These are phyloP conservation scores for Backusella luteola DNA, from an alignment of 192 early-diverging fungal species.

Conservation along the genomic window DNA sequence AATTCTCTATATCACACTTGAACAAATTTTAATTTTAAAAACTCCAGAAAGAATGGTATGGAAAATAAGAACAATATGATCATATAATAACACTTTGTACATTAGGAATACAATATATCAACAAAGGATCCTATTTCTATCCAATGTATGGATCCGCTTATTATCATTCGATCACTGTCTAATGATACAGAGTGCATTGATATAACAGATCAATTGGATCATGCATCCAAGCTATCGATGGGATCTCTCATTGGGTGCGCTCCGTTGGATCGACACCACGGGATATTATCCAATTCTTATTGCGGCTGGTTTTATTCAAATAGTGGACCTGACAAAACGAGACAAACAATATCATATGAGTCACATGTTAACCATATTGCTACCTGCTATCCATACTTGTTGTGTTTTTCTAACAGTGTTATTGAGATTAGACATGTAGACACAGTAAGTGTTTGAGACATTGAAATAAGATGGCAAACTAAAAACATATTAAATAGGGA, in stretches of 20 bases:
- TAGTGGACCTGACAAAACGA: not conserved
- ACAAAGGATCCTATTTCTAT: not conserved
- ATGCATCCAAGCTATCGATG: not conserved
- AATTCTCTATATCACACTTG: conserved; percentile 2
- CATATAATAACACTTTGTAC: not conserved
- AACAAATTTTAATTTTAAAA: not conserved
- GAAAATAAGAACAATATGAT: not conserved
- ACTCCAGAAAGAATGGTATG: not conserved
- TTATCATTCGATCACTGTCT: not conserved
- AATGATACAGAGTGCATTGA: not conserved
- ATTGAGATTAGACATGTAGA: conserved; percentile 21
- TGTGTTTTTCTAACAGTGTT: conserved; percentile 11
- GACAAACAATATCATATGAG: not conserved
- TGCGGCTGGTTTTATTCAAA: conserved; percentile 2
- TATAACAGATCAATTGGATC: not conserved
- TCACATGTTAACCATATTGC: not conserved
- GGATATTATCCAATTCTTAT: not conserved
- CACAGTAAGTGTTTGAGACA: conserved; percentile 13
- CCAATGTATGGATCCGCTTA: not conserved
- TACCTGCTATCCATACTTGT: conserved; percentile 4
- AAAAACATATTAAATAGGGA: not conserved
- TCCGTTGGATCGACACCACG: not conserved
- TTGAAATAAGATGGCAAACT: not conserved
- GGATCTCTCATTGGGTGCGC: not conserved
- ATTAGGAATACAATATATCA: not conserved